These are phyloP conservation scores for Heritiera fomes DNA, from an alignment of 345 rosid species.

Conservation along the genomic window DNA sequence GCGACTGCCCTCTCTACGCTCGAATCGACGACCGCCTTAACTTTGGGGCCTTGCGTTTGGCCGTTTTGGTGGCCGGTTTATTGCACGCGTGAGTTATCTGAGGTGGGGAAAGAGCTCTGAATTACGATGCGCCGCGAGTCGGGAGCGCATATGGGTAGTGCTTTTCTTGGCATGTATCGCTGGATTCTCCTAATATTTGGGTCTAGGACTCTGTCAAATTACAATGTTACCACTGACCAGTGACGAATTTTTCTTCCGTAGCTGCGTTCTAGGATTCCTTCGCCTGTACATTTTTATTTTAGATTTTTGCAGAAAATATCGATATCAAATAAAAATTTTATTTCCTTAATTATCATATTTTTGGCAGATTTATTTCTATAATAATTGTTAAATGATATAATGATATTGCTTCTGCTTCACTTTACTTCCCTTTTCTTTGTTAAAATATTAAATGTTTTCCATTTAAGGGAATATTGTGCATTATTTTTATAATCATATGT, in stretches of 20 bases:
- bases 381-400: too few relatives aligned
- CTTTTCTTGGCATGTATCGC: not conserved
- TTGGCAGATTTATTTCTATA: not conserved
- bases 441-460: too few relatives aligned
- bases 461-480: too few relatives aligned
- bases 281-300: not conserved
- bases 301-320: not conserved
- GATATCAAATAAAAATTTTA: not conserved
- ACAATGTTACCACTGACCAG: constrained; percentile 14
- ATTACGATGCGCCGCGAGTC: constrained; percentile 3
- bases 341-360: not conserved
- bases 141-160: not conserved
- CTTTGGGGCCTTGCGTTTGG: not conserved
- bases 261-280: not conserved
- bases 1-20: not conserved
- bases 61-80: not conserved
- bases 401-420: not conserved
- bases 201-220: not conserved
- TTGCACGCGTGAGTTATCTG: not conserved
- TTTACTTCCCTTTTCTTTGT: not conserved
- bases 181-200: not conserved
- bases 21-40: not conserved
- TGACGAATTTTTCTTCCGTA: not conserved
- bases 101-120: not conserved
- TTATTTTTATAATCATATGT: too few relatives aligned